Conservation (phyloP, 1,284 basidiomycete species). For the Pseudozyma sp. region DNA sequence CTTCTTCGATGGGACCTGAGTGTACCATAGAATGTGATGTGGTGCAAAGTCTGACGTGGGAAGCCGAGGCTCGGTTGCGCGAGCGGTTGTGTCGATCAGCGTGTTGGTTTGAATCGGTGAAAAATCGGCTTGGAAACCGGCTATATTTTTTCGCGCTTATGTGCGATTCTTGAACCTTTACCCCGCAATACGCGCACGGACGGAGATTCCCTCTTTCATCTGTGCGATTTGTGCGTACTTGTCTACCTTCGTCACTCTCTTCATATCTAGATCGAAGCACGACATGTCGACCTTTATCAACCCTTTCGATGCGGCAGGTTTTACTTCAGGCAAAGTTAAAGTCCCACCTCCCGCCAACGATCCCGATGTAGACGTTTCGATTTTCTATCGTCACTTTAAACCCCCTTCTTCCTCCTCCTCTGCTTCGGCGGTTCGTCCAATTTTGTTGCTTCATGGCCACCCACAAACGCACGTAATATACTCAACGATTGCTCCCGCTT, state of each 20-base stretch:
- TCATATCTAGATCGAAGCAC: neutral
- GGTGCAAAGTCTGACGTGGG: neutral
- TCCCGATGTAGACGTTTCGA: constrained; percentile 19
- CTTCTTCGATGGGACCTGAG: no score
- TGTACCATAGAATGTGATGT: neutral
- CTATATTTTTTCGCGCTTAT: constrained; percentile 1
- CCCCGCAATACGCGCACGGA: neutral
- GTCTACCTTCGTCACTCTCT: neutral
- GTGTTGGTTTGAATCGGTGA: neutral
- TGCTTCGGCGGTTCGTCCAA: neutral
- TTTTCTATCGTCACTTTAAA: constrained; percentile 37
- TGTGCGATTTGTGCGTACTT: neutral
- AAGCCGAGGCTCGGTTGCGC: constrained; percentile 8
- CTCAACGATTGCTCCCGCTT: constrained; percentile 62
- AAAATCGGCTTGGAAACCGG: constrained; percentile 4
- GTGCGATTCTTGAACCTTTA: neutral
- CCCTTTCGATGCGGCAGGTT: constrained; percentile 22
- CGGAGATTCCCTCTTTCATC: neutral
- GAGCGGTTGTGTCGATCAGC: constrained; percentile 3
- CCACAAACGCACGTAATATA: constrained; percentile 69
- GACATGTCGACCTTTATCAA: constrained; percentile 13
- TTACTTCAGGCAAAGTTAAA: neutral
- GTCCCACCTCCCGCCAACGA: constrained; percentile 19
- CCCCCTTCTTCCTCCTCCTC: neutral
- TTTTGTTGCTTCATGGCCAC: constrained; percentile 70